These are phyloP conservation scores for Cyberlindnera xishuangbannaensis DNA, from an alignment of 805 yeast genomes.

Conservation along the genomic window DNA sequence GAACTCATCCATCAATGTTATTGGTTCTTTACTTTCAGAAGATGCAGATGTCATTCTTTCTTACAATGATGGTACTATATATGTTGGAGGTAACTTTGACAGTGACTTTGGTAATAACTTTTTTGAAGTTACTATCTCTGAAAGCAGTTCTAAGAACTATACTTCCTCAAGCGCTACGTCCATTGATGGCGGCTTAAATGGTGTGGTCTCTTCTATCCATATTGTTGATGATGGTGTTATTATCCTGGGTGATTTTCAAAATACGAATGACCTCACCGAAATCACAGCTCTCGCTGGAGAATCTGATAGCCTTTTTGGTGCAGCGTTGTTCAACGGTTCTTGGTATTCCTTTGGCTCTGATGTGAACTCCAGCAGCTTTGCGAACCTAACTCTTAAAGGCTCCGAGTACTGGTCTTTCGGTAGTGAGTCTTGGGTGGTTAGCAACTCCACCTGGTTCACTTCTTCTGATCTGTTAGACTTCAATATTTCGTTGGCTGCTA, in stretches of 20 bases:
- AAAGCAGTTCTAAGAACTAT: constrained; percentile 12
- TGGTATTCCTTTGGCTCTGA: constrained; percentile 40
- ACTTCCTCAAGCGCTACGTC: constrained; percentile 18
- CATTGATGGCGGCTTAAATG: constrained; percentile 35
- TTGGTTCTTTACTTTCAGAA: constrained; percentile 29
- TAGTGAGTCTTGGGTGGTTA: constrained; percentile 37
- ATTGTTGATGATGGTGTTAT: constrained; percentile 32
- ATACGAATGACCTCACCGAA: constrained; percentile 28
- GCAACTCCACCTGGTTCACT: constrained; percentile 32
- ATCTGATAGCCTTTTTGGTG: constrained; percentile 30
- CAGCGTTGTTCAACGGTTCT: constrained; percentile 32
- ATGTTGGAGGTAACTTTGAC: constrained; percentile 45
- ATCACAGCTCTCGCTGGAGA: constrained; percentile 26
- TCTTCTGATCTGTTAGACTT: constrained; percentile 26
- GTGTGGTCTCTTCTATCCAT: constrained; percentile 30
- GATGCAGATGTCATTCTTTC: constrained; percentile 36
- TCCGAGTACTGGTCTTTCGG: constrained; percentile 39
- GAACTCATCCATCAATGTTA: constrained; percentile 37
- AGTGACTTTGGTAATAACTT: constrained; percentile 35
- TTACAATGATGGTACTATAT: constrained; percentile 29
- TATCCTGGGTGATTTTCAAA: constrained; percentile 42
- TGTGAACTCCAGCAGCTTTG: constrained; percentile 7
- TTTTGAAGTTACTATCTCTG: constrained; percentile 25
- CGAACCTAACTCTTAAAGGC: constrained; percentile 30
- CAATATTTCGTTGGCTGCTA: constrained; percentile 25